A percentile compares a stretch with the other conserved stretches of the same genome.
phyloP scores from a whole-genome alignment of 768 basidiomycete genomes.

The Jaapia argillacea region DNA sequence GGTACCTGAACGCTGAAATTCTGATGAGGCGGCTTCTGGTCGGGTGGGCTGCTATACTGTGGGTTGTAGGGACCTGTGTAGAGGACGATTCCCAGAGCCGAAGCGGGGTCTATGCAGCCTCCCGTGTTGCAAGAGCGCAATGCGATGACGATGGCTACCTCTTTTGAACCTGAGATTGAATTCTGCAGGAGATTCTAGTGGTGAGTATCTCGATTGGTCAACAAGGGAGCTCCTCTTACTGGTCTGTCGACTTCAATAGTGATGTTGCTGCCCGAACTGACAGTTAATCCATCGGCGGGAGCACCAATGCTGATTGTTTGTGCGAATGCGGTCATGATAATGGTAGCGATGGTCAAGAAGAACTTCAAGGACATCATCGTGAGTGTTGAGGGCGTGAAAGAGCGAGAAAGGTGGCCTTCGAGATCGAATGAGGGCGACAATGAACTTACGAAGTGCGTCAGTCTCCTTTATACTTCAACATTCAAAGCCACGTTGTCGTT shows the following conservation, averaged over 20 bases:
- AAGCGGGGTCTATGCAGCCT: conserved; percentile 4
- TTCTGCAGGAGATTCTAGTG: conserved; percentile 8
- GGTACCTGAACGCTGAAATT: conserved; percentile 8
- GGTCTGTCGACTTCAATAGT: conserved; percentile 25
- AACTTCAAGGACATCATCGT: no score
- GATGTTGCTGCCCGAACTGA: conserved; percentile 18
- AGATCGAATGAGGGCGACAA: no score
- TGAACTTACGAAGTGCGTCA: no score
- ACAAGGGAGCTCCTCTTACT: conserved; percentile 11
- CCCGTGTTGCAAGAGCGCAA: conserved; percentile 14
- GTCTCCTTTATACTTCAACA: no score
- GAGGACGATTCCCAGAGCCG: conserved; percentile 20
- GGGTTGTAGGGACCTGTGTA: conserved; percentile 20
- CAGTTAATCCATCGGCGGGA: conserved; percentile 13
- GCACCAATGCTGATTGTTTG: conserved; percentile 24
- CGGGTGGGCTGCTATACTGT: conserved; percentile 7
- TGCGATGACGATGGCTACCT: conserved; percentile 25
- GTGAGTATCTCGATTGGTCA: not conserved
- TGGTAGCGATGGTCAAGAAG: not conserved
- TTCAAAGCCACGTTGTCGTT: no score
- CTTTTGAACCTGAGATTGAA: conserved; percentile 20
- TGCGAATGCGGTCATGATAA: conserved; percentile 15
- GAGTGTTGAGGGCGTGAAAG: no score
- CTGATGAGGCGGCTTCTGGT: conserved; percentile 6
- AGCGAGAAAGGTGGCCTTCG: no score